Percentiles rank a stretch among this genome's conserved stretches.
Evolutionary conservation across 2,329 filamentous ascomycete genomes (phyloP).

Genomic region (Calonectria pauciramosa): DNA sequence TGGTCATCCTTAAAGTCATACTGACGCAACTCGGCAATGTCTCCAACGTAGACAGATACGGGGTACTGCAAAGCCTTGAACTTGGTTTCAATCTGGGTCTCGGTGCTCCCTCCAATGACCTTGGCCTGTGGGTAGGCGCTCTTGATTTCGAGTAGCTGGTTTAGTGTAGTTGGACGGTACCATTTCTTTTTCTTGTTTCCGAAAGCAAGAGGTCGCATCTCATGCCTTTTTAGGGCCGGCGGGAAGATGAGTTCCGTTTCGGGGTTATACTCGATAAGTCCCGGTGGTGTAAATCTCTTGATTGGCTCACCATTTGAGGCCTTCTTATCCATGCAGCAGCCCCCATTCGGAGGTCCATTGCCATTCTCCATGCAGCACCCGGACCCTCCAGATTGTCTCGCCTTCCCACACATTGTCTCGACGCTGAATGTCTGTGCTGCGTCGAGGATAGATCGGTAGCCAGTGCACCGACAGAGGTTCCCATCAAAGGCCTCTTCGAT

Average conservation of each 20-base stretch:
- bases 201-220: conserved; percentile 85
- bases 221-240: conserved; percentile 84
- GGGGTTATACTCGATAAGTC: conserved; percentile 94
- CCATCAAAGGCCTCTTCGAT: conserved; percentile 98
- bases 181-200: conserved; percentile 96
- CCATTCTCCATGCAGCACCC: conserved; percentile 82
- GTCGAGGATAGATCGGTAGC: conserved; percentile 93
- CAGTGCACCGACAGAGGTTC: conserved; percentile 95
- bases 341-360: conserved; percentile 55
- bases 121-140: conserved; percentile 87
- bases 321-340: conserved; percentile 78
- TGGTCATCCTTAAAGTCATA: conserved; percentile 84
- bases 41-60: conserved; percentile 91
- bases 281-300: conserved; percentile 84
- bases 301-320: conserved; percentile 65
- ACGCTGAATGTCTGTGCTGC: conserved; percentile 90
- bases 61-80: conserved; percentile 96
- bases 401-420: conserved; percentile 61
- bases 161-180: conserved; percentile 89
- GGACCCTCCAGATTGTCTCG: conserved; percentile 57
- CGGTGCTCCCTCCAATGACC: conserved; percentile 94
- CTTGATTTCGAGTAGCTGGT: conserved; percentile 94
- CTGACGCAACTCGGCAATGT: conserved; percentile 89
- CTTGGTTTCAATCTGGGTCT: conserved; percentile 98
- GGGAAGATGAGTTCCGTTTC: conserved; percentile 98